phyloP scores from a whole-genome alignment of 2,329 filamentous ascomycete genomes.

The Nothopassalora personata region DNA sequence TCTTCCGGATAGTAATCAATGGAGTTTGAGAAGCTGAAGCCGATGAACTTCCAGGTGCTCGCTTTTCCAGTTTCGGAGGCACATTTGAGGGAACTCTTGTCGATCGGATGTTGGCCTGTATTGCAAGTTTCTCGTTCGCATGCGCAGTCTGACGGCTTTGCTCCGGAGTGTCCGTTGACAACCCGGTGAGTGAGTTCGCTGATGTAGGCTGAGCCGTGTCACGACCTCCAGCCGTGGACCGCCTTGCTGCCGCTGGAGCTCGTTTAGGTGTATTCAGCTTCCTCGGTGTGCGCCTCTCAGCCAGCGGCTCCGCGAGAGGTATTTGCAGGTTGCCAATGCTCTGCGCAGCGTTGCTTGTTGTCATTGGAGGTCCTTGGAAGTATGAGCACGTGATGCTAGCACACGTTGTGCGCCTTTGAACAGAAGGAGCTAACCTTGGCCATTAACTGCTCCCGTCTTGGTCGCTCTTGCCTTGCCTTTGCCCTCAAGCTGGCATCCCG shows the following conservation, averaged over 20 bases:
- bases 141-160: too few species aligned
- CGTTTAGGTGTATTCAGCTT: slow-evolving; percentile 17
- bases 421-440: slow-evolving; percentile 14
- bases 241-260: slow-evolving; percentile 1
- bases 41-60: background rate
- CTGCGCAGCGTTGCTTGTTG: background rate
- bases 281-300: slow-evolving; percentile 22
- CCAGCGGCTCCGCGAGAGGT: slow-evolving; percentile 12
- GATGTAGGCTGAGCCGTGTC: background rate
- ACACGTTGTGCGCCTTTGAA: background rate
- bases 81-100: background rate
- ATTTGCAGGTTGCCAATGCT: background rate
- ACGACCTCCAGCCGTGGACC: background rate
- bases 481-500: slow-evolving; percentile 14
- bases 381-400: slow-evolving; percentile 18
- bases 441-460: slow-evolving; percentile 3
- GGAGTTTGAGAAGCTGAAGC: background rate
- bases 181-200: background rate
- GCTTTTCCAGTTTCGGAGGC: slow-evolving; percentile 1
- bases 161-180: background rate
- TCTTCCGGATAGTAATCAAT: background rate
- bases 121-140: background rate
- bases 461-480: slow-evolving; percentile 15
- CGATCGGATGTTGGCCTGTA: background rate
- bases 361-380: slow-evolving; percentile 12